A percentile compares a stretch with the other conserved stretches of the same genome.
Conservation (phyloP, 2,329 filamentous ascomycete genomes). For the Atkinsonella texensis region DNA sequence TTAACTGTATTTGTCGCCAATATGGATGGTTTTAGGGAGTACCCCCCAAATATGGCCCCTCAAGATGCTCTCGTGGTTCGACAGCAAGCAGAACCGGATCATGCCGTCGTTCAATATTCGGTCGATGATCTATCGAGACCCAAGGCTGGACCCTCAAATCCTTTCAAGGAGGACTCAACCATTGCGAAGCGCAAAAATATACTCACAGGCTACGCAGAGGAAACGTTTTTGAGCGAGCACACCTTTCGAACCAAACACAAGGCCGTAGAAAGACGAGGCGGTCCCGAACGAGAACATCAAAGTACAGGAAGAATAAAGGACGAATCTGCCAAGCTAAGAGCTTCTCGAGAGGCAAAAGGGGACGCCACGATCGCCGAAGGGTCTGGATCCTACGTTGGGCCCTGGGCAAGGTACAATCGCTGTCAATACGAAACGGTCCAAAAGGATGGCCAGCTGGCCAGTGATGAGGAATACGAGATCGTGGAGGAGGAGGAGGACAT, state of each 20-base stretch:
- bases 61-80: conserved; percentile 51
- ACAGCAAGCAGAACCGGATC: conserved; percentile 40
- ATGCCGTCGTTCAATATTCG: conserved; percentile 53
- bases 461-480: conserved; percentile 67
- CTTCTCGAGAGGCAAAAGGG: conserved; percentile 76
- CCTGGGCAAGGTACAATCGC: conserved; percentile 77
- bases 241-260: conserved; percentile 82
- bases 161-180: conserved; percentile 53
- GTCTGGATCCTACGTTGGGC: conserved; percentile 78
- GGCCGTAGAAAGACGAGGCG: conserved; percentile 59
- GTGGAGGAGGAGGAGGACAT: conserved; percentile 63
- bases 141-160: conserved; percentile 58
- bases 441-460: conserved; percentile 63
- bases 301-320: conserved; percentile 52
- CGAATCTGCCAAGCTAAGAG: conserved; percentile 51
- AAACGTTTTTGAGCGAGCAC: conserved; percentile 80
- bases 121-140: conserved; percentile 60
- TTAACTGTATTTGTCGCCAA: conserved; percentile 7
- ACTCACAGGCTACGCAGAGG: conserved; percentile 74
- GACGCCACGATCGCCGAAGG: conserved; percentile 76
- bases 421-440: conserved; percentile 62
- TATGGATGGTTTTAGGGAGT: conserved; percentile 52
- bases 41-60: conserved; percentile 54
- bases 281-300: conserved; percentile 43
- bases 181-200: conserved; percentile 66